phyloP scores from a whole-genome alignment of 768 basidiomycete species.

The Vararia minispora region DNA sequence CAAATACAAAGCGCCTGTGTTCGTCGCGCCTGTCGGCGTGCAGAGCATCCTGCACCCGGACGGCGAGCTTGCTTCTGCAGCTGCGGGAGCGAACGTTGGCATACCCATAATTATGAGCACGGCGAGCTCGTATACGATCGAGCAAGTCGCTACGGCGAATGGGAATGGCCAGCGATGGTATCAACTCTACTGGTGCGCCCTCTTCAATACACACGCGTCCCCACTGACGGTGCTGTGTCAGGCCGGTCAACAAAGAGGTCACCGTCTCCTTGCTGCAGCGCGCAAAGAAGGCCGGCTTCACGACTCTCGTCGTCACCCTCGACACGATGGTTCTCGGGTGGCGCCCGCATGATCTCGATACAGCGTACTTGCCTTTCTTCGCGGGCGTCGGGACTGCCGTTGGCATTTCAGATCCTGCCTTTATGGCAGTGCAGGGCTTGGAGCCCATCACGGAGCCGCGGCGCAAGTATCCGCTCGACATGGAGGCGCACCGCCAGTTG shows the following conservation, averaged over 20 bases:
- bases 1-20: conserved; percentile 45
- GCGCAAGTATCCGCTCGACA: conserved; percentile 49
- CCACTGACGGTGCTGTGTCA: conserved; percentile 16
- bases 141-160: conserved; percentile 66
- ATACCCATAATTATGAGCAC: conserved; percentile 71
- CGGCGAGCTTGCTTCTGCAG: conserved; percentile 61
- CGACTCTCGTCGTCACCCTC: conserved; percentile 65
- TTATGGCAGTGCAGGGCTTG: conserved; percentile 48
- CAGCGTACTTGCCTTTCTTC: conserved; percentile 51
- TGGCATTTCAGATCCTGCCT: conserved; percentile 65
- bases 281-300: conserved; percentile 55
- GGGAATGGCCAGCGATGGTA: conserved; percentile 65
- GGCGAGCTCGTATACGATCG: conserved; percentile 60
- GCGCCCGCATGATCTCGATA: conserved; percentile 65
- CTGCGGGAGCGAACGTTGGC: conserved; percentile 48
- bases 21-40: conserved; percentile 61
- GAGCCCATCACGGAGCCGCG: conserved; percentile 31
- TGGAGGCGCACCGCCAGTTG: conserved; percentile 31
- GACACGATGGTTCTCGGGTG: conserved; percentile 67
- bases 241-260: conserved; percentile 52
- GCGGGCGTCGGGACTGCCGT: conserved; percentile 59
- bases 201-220: background rate
- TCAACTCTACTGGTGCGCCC: conserved; percentile 64
- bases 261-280: conserved; percentile 55
- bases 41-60: conserved; percentile 64